Percentiles rank a stretch among this genome's conserved stretches.
phyloP scores from a whole-genome alignment of 1,284 basidiomycete species.

The Sphaerobolus stellatus region DNA sequence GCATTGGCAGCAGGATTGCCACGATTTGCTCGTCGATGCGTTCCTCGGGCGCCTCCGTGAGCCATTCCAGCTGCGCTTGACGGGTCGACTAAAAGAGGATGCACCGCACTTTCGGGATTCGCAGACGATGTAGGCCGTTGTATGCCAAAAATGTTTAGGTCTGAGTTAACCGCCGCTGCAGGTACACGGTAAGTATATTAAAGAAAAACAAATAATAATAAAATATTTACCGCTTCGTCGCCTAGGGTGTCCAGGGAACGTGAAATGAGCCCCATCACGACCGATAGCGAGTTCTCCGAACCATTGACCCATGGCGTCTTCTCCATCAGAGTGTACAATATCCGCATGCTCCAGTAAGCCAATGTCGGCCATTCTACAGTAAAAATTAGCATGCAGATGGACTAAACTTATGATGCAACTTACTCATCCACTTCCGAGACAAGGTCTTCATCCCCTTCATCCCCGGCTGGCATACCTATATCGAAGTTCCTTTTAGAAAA shows the following conservation, averaged over 20 bases:
- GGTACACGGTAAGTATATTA: conserved; percentile 12
- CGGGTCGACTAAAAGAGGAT: conserved; percentile 79
- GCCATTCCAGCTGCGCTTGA: conserved; percentile 45
- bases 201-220: conserved; percentile 5
- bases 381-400: conserved; percentile 17
- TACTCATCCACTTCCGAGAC: conserved; percentile 51
- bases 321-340: conserved; percentile 33
- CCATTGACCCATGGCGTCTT: conserved; percentile 49
- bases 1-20: conserved; percentile 46
- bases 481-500: too few relatives aligned
- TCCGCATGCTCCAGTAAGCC: conserved; percentile 46
- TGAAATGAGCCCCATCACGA: conserved; percentile 33
- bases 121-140: conserved; percentile 48
- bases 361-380: conserved; percentile 47
- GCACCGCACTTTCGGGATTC: conserved; percentile 66
- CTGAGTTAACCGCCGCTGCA: conserved; percentile 43
- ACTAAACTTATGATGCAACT: conserved; percentile 27
- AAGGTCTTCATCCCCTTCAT: conserved; percentile 41
- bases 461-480: conserved; percentile 32
- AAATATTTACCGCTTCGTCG: conserved; percentile 44
- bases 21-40: conserved; percentile 55
- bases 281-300: conserved; percentile 12
- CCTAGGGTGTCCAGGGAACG: conserved; percentile 44
- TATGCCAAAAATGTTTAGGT: conserved; percentile 62
- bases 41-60: conserved; percentile 46